Evolutionary conservation across 2,329 filamentous ascomycete species (phyloP).

Genomic region (Colletotrichum plurivorum): DNA sequence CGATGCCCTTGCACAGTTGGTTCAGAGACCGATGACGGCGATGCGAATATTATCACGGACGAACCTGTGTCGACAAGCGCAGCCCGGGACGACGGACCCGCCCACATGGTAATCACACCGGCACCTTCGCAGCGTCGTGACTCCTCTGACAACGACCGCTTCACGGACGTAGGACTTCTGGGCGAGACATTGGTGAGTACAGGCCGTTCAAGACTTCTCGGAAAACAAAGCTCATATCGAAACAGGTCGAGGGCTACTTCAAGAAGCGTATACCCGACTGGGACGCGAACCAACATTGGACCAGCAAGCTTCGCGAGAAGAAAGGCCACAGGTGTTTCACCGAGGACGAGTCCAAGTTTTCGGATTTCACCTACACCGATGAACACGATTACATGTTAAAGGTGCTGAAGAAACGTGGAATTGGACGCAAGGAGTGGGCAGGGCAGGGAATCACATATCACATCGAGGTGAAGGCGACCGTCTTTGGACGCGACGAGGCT

Average conservation of each 20-base stretch:
- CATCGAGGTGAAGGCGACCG: constrained; percentile 7
- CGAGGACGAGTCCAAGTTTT: neutral
- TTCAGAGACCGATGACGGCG: no score
- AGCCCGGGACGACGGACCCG: no score
- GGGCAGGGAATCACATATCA: neutral
- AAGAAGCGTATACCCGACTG: neutral
- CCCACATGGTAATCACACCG: no score
- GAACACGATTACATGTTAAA: neutral
- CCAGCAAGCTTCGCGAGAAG: neutral
- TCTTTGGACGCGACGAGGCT: neutral
- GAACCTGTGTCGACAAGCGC: no score
- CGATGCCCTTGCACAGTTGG: no score
- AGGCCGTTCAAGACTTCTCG: neutral
- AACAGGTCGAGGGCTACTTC: neutral
- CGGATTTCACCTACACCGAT: neutral
- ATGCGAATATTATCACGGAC: no score
- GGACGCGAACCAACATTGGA: constrained; percentile 6
- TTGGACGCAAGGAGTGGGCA: no score
- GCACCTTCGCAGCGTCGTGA: no score
- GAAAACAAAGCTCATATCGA: neutral
- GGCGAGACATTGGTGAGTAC: neutral
- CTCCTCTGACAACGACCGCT: neutral
- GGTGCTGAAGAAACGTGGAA: neutral
- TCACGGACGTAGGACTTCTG: neutral
- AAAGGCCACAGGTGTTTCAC: neutral